Percentiles rank a stretch among this genome's conserved stretches.
Conservation (phyloP, 2,329 filamentous ascomycete species). For the Colletotrichum limetticola region DNA sequence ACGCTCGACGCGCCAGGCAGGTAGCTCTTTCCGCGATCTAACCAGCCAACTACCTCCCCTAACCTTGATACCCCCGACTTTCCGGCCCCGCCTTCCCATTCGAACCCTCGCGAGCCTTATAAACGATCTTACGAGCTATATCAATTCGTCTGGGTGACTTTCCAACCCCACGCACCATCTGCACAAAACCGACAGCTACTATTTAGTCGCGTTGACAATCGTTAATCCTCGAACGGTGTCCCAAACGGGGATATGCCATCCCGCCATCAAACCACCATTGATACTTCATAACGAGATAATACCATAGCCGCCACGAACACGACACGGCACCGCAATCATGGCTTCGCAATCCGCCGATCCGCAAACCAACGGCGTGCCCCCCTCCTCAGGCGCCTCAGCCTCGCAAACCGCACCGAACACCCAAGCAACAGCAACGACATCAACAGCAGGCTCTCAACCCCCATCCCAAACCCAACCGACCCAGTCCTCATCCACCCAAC, state of each 20-base stretch:
- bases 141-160: too few species aligned
- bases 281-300: neutral
- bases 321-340: constrained; percentile 12
- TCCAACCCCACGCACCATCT: too few species aligned
- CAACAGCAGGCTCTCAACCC: constrained; percentile 34
- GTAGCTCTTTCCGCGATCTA: constrained; percentile 14
- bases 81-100: neutral
- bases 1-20: constrained; percentile 15
- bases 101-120: too few species aligned
- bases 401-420: constrained; percentile 50
- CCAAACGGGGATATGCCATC: constrained; percentile 2
- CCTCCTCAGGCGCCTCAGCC: constrained; percentile 49
- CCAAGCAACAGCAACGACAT: constrained; percentile 45
- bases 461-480: constrained; percentile 30
- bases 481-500: constrained; percentile 34
- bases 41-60: neutral
- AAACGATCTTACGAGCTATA: neutral
- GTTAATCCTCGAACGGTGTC: neutral
- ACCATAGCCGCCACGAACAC: neutral
- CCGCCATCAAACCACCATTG: neutral
- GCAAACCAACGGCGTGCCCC: constrained; percentile 65
- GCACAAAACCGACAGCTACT: too few species aligned
- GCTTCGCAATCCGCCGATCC: constrained; percentile 49
- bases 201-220: neutral
- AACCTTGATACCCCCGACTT: constrained; percentile 10